These are phyloP conservation scores for Stipa capillata DNA, from an alignment of 176 grass and related monocot species.

Conservation along the genomic window DNA sequence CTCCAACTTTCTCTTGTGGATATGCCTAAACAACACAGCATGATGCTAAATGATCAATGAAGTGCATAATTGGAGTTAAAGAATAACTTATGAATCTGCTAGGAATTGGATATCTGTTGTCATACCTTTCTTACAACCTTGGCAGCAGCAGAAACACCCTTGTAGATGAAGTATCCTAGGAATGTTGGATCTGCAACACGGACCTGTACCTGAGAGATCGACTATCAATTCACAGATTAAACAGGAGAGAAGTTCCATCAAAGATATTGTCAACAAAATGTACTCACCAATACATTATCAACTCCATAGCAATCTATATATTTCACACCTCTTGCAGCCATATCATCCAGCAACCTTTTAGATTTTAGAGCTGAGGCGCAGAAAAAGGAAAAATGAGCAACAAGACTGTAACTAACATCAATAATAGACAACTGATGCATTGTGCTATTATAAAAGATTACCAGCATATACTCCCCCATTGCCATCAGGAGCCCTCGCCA, in stretches of 20 bases:
- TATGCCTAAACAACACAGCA: conserved; percentile 44
- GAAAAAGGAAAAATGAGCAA: not conserved
- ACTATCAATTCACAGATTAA: conserved; percentile 28
- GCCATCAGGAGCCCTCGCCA: conserved; percentile 80
- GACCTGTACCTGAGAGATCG: conserved; percentile 39
- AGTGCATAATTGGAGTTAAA: not conserved
- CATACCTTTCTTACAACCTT: conserved; percentile 79
- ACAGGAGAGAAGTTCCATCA: not conserved
- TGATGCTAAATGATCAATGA: not conserved
- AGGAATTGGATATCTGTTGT: not conserved
- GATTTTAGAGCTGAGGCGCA: conserved; percentile 57
- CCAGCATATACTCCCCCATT: conserved; percentile 84
- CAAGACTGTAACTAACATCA: not conserved
- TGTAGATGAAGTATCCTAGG: conserved; percentile 81
- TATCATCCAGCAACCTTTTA: conserved; percentile 69
- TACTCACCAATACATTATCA: conserved; percentile 80
- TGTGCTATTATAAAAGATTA: conserved; percentile 31
- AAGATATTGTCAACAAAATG: not conserved
- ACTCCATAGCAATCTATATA: conserved; percentile 85
- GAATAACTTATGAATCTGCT: not conserved
- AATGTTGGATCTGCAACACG: conserved; percentile 89
- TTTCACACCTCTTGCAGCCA: conserved; percentile 69
- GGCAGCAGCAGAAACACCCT: conserved; percentile 59
- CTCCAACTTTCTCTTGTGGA: conserved; percentile 76
- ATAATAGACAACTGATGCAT: not conserved